Evolutionary conservation across 2,329 filamentous ascomycete species (phyloP).

Genomic region (Periconia digitata): DNA sequence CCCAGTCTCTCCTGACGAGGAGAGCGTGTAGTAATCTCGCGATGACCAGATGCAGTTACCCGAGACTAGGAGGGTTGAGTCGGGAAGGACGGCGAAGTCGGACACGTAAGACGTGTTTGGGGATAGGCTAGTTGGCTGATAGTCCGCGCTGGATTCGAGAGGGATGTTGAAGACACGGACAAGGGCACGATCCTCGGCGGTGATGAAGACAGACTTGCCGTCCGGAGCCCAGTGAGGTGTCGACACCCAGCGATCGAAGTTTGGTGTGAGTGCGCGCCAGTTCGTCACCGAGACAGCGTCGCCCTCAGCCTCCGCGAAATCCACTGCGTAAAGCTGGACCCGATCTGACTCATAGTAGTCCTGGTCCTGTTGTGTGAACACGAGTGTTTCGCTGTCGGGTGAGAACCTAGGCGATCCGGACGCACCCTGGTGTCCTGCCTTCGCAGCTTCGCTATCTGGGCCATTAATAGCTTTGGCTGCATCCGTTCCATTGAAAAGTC

Average conservation of each 20-base stretch:
- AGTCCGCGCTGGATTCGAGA: slow-evolving; percentile 58
- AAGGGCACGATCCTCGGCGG: slow-evolving; percentile 38
- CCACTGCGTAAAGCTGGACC: slow-evolving; percentile 50
- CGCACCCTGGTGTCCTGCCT: slow-evolving; percentile 62
- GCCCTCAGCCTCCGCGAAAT: slow-evolving; percentile 23
- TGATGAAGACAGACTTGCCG: slow-evolving; percentile 32
- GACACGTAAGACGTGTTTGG: slow-evolving; percentile 42
- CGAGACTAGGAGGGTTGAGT: slow-evolving; percentile 54
- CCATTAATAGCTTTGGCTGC: slow-evolving; percentile 36
- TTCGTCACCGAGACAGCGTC: slow-evolving; percentile 26
- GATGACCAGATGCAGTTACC: slow-evolving; percentile 36
- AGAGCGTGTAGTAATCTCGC: slow-evolving; percentile 31
- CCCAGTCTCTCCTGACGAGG: slow-evolving; percentile 36
- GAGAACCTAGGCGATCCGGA: slow-evolving; percentile 72
- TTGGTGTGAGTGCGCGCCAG: slow-evolving; percentile 31
- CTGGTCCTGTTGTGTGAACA: slow-evolving; percentile 74
- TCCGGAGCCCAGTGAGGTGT: slow-evolving; percentile 36
- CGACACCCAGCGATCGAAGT: slow-evolving; percentile 33
- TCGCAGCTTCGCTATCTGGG: slow-evolving; percentile 24
- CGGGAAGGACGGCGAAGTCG: slow-evolving; percentile 58
- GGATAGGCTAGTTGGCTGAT: slow-evolving; percentile 42
- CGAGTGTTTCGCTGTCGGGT: slow-evolving; percentile 68
- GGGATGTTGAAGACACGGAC: slow-evolving; percentile 62
- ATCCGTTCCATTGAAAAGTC: slow-evolving; percentile 64
- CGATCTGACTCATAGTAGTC: slow-evolving; percentile 78